A percentile compares a stretch with the other conserved stretches of the same genome.
phyloP scores from a whole-genome alignment of 441 rosid genomes.

The Kokia cookei region DNA sequence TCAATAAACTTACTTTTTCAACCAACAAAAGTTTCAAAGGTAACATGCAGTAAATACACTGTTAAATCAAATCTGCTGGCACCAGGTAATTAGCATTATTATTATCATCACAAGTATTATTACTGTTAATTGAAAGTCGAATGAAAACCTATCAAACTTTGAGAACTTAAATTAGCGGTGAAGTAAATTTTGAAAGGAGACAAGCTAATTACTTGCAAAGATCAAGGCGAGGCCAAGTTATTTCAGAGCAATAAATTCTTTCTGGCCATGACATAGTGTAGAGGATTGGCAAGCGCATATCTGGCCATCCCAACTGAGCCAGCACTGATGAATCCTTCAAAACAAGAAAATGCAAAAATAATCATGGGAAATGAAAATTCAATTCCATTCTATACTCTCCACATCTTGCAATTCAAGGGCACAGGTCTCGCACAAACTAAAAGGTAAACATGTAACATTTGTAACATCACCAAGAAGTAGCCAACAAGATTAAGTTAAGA shows the following conservation, averaged over 20 bases:
- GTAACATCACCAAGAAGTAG: neutral
- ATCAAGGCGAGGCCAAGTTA: slow-evolving; percentile 93
- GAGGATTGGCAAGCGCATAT: slow-evolving; percentile 88
- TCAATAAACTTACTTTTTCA: neutral
- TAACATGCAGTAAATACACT: neutral
- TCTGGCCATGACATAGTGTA: slow-evolving; percentile 98
- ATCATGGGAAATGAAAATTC: slow-evolving; percentile 9
- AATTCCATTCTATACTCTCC: neutral
- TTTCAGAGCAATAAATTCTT: slow-evolving; percentile 83
- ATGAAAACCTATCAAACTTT: neutral
- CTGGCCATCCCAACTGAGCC: slow-evolving; percentile 96
- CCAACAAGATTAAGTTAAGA: neutral
- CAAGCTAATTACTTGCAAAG: slow-evolving; percentile 67
- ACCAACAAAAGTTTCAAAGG: neutral
- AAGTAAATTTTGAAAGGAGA: slow-evolving; percentile 1
- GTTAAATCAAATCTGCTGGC: neutral
- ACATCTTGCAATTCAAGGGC: neutral
- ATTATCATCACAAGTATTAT: neutral
- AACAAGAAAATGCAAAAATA: slow-evolving; percentile 2
- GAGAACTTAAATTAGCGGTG: neutral
- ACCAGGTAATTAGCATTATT: neutral
- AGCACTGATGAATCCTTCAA: slow-evolving; percentile 89
- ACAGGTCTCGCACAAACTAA: neutral
- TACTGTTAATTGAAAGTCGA: neutral
- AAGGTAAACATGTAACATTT: neutral